Evolutionary conservation across 768 basidiomycete species (phyloP), one percentile per base, ranked within the genome.

Genomic region (Imleria badia): DNA sequence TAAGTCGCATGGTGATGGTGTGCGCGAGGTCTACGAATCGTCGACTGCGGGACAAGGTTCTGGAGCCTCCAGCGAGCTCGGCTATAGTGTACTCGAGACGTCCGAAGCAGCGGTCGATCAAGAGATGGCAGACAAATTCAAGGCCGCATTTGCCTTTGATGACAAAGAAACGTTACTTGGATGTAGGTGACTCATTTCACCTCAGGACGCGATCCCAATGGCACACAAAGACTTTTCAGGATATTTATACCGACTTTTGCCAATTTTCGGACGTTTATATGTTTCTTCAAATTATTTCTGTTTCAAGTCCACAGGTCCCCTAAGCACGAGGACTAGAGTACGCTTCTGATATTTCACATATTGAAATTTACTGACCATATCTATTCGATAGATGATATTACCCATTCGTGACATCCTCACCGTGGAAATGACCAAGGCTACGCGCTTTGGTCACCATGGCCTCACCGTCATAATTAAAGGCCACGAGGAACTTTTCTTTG

Each of bases 401-500:
- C 96, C 96, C 13, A 84, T 97, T 52, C 82, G 83, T 40, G 96
- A 98, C 70, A 83, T 98, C 36, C 76, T 98, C 39, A 81, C 91
- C 12, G 79, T 83, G 6, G 91, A 97, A 71, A 88, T 83, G 67
- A 85, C 89, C 10, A 92, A 87, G 70, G 91, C 94, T 2, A 89
- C 91, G 59, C 84, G 90, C 22, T 92, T 97, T 68, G 92, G 90
- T 7, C 93, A 94, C 65, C 83, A 89, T 64, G 96, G 96, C 26
- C 81, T 98, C 19, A 84, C 91, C 34, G 78, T 98, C 52, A 87
- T 98, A 50, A 85, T 99, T 62, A 91, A 89, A 64, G 96, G 96
- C 1, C 94, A 98, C 66, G 96, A 99, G 72, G 96, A 99, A 68
- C 78, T 98, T 11, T 99, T 99, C 77, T 89, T 98, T 63, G 97